Conservation (phyloP, 2,329 filamentous ascomycete genomes). For the Paecilomyces variotii region DNA sequence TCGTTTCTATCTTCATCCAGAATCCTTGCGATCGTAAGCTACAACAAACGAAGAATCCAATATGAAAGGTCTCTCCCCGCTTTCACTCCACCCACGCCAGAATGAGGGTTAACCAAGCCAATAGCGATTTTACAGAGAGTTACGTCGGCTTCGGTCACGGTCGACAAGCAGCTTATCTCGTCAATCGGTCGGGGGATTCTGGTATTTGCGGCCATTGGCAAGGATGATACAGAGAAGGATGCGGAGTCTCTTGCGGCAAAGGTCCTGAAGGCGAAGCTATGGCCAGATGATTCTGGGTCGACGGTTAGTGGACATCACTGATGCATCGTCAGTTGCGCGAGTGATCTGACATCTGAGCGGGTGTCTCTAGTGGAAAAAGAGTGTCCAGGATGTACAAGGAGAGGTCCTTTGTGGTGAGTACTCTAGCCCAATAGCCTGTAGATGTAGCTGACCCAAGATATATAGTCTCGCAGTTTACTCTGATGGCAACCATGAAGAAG, state of each 20-base stretch:
- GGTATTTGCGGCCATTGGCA: slow-evolving; percentile 84
- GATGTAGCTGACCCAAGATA: not conserved
- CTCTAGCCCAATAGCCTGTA: not conserved
- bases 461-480: slow-evolving; percentile 90
- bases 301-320: slow-evolving; percentile 41
- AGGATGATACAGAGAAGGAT: slow-evolving; percentile 84
- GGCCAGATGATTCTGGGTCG: slow-evolving; percentile 70
- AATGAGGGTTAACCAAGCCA: not conserved
- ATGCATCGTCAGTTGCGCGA: not conserved
- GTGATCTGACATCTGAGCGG: not conserved
- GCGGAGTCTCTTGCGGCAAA: slow-evolving; percentile 75
- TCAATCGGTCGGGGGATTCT: slow-evolving; percentile 84
- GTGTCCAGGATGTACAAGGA: slow-evolving; percentile 76
- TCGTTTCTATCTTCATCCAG: not conserved
- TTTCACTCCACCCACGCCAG: not conserved
- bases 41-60: slow-evolving; percentile 1
- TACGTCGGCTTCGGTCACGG: slow-evolving; percentile 88
- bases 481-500: slow-evolving; percentile 89
- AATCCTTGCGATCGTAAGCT: not conserved
- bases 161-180: slow-evolving; percentile 83
- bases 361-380: slow-evolving; percentile 70
- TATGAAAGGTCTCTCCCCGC: slow-evolving; percentile 34
- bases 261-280: slow-evolving; percentile 81
- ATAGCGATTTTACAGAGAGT: slow-evolving; percentile 87
- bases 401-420: slow-evolving; percentile 85